Evolutionary conservation across 2,329 filamentous ascomycete genomes (phyloP).

Genomic region (Arthrobotrys conoides): DNA sequence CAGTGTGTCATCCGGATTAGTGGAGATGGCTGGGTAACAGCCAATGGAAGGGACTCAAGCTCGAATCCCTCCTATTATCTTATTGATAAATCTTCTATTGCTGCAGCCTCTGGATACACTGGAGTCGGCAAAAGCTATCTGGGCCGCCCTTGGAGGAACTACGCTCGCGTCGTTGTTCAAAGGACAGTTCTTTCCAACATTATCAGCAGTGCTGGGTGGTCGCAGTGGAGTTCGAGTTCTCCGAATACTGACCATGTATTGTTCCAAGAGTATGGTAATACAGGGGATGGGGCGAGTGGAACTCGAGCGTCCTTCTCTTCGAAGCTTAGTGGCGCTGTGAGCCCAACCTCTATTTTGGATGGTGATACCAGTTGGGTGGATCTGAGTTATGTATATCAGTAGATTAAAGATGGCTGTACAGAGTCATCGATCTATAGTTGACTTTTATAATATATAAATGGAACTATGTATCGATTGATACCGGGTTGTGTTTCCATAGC

Average conservation of each 20-base stretch:
- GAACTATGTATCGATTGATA: too few relatives aligned
- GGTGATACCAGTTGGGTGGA: constrained; percentile 69
- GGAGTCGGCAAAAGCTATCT: constrained; percentile 70
- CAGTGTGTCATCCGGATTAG: constrained; percentile 68
- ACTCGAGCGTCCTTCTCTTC: constrained; percentile 67
- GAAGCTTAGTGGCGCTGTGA: constrained; percentile 33
- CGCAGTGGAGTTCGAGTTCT: constrained; percentile 70
- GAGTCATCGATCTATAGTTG: too few relatives aligned
- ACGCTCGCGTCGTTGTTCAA: constrained; percentile 71
- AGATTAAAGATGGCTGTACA: too few relatives aligned
- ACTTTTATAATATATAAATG: too few relatives aligned
- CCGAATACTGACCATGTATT: constrained; percentile 71
- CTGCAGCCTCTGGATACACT: constrained; percentile 66
- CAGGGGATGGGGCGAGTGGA: constrained; percentile 72
- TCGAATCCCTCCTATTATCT: constrained; percentile 71
- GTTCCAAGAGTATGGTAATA: constrained; percentile 75
- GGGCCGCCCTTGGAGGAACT: constrained; percentile 72
- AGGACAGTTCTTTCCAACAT: constrained; percentile 71
- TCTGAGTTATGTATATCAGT: constrained; percentile 66
- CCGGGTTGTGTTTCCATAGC: too few relatives aligned
- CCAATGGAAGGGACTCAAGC: constrained; percentile 68
- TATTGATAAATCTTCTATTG: constrained; percentile 71
- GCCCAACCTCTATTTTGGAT: constrained; percentile 66
- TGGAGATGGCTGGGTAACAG: constrained; percentile 70
- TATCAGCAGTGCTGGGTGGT: constrained; percentile 75